A percentile compares a stretch with the other conserved stretches of the same genome.
These are phyloP conservation scores for Isoetes engelmannii DNA, from an alignment of 83 land plant species.

Conservation along the genomic window DNA sequence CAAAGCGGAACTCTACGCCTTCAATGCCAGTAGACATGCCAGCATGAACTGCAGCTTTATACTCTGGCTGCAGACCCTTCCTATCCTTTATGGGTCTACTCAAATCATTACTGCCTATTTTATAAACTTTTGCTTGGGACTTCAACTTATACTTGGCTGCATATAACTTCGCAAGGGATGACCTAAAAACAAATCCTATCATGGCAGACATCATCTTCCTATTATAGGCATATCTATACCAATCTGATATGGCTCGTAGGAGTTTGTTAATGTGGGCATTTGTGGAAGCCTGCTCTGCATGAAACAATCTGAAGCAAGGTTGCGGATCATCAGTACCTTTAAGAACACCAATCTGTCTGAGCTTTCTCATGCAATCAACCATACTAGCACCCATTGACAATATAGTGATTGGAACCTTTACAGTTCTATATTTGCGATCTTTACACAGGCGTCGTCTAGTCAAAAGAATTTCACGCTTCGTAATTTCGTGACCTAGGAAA, in stretches of 20 bases:
- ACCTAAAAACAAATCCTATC: constrained; percentile 66
- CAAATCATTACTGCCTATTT: constrained; percentile 55
- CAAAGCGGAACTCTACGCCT: constrained; percentile 56
- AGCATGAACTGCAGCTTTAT: constrained; percentile 58
- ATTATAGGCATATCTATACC: constrained; percentile 80
- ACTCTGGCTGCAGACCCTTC: constrained; percentile 50
- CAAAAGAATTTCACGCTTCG: constrained; percentile 47
- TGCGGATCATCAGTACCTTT: constrained; percentile 71
- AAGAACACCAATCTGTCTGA: constrained; percentile 47
- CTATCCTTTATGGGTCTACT: constrained; percentile 57
- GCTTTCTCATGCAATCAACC: constrained; percentile 44
- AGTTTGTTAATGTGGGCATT: constrained; percentile 84
- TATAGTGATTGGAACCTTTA: constrained; percentile 64
- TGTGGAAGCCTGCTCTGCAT: constrained; percentile 65
- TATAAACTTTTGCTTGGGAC: constrained; percentile 77
- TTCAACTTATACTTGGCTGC: constrained; percentile 75
- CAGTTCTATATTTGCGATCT: constrained; percentile 55
- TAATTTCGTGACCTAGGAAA: constrained; percentile 69
- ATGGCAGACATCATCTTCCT: constrained; percentile 64
- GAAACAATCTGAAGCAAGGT: constrained; percentile 65
- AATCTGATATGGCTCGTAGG: constrained; percentile 68
- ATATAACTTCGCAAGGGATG: constrained; percentile 75
- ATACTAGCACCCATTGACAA: constrained; percentile 61
- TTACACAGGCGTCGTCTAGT: constrained; percentile 47
- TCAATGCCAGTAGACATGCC: constrained; percentile 63